Evolutionary conservation across 2,329 filamentous ascomycete genomes (phyloP).

Genomic region (Dendryphion nanum): DNA sequence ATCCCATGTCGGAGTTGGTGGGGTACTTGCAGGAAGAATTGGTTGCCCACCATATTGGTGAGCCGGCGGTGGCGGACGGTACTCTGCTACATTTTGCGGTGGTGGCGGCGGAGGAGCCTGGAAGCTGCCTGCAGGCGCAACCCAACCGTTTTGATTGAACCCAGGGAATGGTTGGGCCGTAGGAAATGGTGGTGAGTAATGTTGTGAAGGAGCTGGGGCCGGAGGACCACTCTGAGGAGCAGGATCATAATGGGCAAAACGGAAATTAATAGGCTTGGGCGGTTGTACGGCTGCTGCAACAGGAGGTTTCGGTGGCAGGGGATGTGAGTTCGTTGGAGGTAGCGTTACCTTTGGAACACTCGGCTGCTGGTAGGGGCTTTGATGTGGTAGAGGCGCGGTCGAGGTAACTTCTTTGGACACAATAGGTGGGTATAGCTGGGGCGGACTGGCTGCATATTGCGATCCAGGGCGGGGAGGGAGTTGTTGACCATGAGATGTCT

Average conservation of each 20-base stretch:
- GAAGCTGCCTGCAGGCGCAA: slow-evolving; percentile 33
- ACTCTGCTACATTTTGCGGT: neutral
- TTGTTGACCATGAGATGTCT: no score
- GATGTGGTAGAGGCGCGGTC: slow-evolving; percentile 23
- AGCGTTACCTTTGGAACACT: slow-evolving; percentile 13
- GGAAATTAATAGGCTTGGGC: slow-evolving; percentile 27
- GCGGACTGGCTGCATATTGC: slow-evolving; percentile 23
- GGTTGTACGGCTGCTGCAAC: neutral
- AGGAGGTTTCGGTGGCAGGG: slow-evolving; percentile 7
- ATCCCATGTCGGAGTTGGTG: slow-evolving; percentile 9
- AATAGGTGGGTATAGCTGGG: slow-evolving; percentile 21
- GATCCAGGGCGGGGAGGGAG: no score
- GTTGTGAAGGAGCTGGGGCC: slow-evolving; percentile 35
- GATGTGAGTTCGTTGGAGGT: slow-evolving; percentile 28
- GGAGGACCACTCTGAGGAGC: slow-evolving; percentile 21
- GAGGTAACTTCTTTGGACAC: slow-evolving; percentile 20
- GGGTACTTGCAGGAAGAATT: slow-evolving; percentile 38
- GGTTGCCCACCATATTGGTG: slow-evolving; percentile 42
- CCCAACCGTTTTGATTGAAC: no score
- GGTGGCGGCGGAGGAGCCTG: slow-evolving; percentile 31
- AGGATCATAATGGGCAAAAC: slow-evolving; percentile 38
- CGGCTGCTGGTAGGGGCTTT: slow-evolving; percentile 32
- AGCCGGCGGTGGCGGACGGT: slow-evolving; percentile 22
- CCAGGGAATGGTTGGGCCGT: slow-evolving; percentile 17
- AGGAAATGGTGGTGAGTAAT: slow-evolving; percentile 44